Base-by-base conservation (phyloP, 2,329 filamentous ascomycete genomes). In the Annulohypoxylon truncatum region DNA sequence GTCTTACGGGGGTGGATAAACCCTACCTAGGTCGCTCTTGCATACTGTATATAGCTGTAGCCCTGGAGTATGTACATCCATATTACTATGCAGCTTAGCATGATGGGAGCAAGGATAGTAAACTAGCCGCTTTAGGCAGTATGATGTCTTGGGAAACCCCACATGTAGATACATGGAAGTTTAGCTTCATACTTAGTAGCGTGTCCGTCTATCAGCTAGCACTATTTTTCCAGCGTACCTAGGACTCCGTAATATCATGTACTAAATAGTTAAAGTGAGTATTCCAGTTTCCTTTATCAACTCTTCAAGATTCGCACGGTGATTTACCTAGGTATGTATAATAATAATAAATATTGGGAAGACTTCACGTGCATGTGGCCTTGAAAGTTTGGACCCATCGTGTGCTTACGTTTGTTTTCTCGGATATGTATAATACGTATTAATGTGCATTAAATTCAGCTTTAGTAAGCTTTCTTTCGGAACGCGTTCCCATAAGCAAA, bases 401-500 rank as follows among this genome's bases (percentile, higher is more conserved):
- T 20, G 18, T 10, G 38, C 38, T 42, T 42, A 42, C 38, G 38
- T 42, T 42, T 42, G 38, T 8, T 42, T 22, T 42, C 38, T 42
- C 38, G 38, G 38, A 42, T 38, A 35, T 22, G 15, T 38, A 38
- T 42, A 42, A 42, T n/a, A n/a, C n/a, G n/a, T n/a, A n/a, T n/a
- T n/a, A 2, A 4, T 42, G 7, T 18, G 35, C 20, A 54, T 40
- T 54, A 28, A 46, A 26, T 47, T 55, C 52, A 26, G 52, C 52
- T 55, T 26, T 31, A 62, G 15, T 52, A 28, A 38, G 35, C n/a
- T n/a, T 9, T 24, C 15, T 31, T 12, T 64, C 62, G 62, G 62
- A 24, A 38, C 56, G 9, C 47, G 22, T 58, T 66, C 63, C 63
- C 52, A 42, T 46, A 29, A 57, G 26, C n/a, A 29, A 57, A 47